Evolutionary conservation across 164 flowering plant species (phyloP).

Genomic region (Chloranthus sessilifolius): DNA sequence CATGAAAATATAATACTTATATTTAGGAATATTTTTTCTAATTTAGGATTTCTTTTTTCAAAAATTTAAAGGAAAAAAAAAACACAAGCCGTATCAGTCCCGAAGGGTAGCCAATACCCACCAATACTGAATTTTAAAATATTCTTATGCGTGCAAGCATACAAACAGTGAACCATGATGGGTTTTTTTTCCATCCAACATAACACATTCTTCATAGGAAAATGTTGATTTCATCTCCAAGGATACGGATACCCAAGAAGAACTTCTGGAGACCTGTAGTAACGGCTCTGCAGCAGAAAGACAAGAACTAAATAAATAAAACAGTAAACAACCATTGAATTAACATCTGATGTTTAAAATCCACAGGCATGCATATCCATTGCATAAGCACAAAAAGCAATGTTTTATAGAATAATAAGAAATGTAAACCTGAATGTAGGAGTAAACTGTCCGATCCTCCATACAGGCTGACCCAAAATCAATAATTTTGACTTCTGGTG

Average conservation of each 20-base stretch:
- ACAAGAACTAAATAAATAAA: background rate
- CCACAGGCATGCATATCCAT: background rate
- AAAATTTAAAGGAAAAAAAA: no score
- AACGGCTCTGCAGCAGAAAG: constrained; percentile 81
- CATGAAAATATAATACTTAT: no score
- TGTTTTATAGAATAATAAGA: background rate
- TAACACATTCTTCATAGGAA: no score
- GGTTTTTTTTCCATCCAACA: no score
- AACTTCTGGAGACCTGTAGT: constrained; percentile 98
- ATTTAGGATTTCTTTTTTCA: no score
- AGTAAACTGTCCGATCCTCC: constrained; percentile 96
- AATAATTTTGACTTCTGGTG: constrained; percentile 81
- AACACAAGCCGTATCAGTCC: no score
- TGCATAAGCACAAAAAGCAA: background rate
- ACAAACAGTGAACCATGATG: no score
- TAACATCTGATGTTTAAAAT: background rate
- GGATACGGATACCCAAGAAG: constrained; percentile 99
- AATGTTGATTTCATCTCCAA: constrained; percentile 19
- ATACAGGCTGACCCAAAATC: constrained; percentile 99
- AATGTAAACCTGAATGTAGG: constrained; percentile 85
- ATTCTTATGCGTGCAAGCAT: no score
- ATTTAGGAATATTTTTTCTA: no score
- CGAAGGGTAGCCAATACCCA: no score
- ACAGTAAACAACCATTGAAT: background rate
- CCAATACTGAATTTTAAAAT: no score